Evolutionary conservation across 345 rosid species (phyloP), one percentile per base, ranked within the genome.

Genomic region (Psidium friedrichsthalianum): DNA sequence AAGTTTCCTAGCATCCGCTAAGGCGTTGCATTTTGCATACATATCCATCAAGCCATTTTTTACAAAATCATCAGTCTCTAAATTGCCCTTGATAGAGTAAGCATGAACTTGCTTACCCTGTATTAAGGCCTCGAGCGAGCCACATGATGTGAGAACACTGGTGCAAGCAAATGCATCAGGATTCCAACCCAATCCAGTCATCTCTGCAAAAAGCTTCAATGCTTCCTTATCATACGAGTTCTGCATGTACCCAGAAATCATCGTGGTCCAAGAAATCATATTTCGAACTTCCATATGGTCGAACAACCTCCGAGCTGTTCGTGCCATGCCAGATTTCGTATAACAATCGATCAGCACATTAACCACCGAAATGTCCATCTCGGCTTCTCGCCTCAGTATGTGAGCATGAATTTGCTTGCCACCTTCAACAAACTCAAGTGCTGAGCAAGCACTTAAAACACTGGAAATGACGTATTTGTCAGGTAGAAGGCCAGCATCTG

Each of bases 391-490:
- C 90, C 96, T 93, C 85, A 96, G 69, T 47, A 92, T 91, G 82
- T 94, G 81, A 10, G 91, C 92, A 88, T 96, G 98, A 89, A 94
- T 92, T 88, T 92, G 98, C 94, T 89, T 92, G 83, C 95, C 96
- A 2, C 94, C 96, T 85, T 90, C 88, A 27, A 90, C 53, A 86
- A 92, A 93, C 84, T 86, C 64, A 55, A 92, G 92, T 55, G 86
- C 59, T 36, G 94, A 88, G 85, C 96, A 96, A 3, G 94, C 96
- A 86, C 90, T 91, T 84, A 94, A 85, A 83, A 93, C 92, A 85
- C 94, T 90, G 2, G 95, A 93, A 29, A 96, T 89, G 13, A 92
- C 92, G 82, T 91, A 94, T 84, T 87, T 90, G 90, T 94, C 96
- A 5, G 92, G 91, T 59, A 86, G 84, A 83, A 87, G 56, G 82